Evolutionary conservation across 1,284 basidiomycete genomes (phyloP).

Genomic region (Phlebopus sp.): DNA sequence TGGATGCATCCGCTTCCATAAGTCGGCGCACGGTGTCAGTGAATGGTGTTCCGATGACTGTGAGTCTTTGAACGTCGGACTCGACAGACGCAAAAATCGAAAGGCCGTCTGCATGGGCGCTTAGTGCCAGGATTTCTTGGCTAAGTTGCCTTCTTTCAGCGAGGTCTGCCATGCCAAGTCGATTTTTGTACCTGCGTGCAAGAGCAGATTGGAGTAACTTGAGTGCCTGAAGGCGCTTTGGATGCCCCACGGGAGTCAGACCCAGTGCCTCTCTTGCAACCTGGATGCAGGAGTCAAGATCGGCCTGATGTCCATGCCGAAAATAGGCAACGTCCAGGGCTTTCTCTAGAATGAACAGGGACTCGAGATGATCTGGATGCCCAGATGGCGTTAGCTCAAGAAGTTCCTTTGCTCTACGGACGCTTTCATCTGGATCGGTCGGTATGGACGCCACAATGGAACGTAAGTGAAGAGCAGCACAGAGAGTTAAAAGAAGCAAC

Average conservation of each 20-base stretch:
- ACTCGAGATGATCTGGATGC: neutral
- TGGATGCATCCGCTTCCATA: no score
- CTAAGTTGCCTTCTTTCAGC: neutral
- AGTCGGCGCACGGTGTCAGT: no score
- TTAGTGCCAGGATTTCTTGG: neutral
- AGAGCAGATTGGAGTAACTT: neutral
- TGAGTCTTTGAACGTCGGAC: neutral
- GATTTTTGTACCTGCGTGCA: neutral
- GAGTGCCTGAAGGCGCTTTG: neutral
- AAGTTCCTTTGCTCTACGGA: neutral
- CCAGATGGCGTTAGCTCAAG: slow-evolving; percentile 3
- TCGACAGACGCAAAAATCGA: neutral
- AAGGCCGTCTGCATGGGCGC: neutral
- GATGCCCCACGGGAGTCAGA: neutral
- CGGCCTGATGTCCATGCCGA: neutral
- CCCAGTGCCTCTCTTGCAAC: slow-evolving; percentile 1
- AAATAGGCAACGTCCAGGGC: neutral
- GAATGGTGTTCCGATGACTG: neutral
- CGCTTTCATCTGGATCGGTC: no score
- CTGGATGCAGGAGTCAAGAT: slow-evolving; percentile 3
- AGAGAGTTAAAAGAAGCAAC: no score
- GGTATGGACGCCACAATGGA: no score
- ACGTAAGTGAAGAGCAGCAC: no score
- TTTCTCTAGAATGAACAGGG: slow-evolving; percentile 4
- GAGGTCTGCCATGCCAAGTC: neutral